Percentiles rank a stretch among this genome's conserved stretches.
Conservation (phyloP, 1,284 basidiomycete genomes). For the Butyriboletus appendiculatus region DNA sequence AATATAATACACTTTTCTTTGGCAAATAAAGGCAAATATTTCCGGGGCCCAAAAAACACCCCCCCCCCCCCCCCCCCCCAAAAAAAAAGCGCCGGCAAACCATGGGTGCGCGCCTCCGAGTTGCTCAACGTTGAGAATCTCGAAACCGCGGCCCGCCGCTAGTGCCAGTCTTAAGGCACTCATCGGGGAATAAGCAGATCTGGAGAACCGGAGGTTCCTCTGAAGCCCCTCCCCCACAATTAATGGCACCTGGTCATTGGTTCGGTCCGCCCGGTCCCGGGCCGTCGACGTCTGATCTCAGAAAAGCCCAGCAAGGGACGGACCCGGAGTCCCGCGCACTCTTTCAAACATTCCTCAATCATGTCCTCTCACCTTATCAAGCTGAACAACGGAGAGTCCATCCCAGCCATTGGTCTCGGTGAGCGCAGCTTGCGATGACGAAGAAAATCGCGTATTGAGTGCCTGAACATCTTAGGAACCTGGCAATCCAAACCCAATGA, state of each 20-base stretch:
- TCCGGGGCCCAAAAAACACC: too few species aligned
- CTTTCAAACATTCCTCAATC: neutral
- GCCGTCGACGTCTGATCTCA: slow-evolving; percentile 4
- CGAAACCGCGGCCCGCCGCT: neutral
- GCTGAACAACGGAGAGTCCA: slow-evolving; percentile 67
- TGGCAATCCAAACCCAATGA: slow-evolving; percentile 80
- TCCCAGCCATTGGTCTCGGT: slow-evolving; percentile 78
- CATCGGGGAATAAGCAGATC: neutral
- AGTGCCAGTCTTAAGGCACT: neutral
- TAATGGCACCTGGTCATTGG: slow-evolving; percentile 6
- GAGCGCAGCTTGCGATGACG: slow-evolving; percentile 9
- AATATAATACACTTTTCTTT: too few species aligned
- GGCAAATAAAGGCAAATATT: too few species aligned
- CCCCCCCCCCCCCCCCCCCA: too few species aligned
- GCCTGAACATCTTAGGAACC: slow-evolving; percentile 53
- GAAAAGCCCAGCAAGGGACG: neutral
- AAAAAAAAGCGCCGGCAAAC: neutral
- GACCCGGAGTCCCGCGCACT: neutral
- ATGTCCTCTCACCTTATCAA: slow-evolving; percentile 55
- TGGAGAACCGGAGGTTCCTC: neutral
- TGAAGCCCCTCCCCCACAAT: neutral
- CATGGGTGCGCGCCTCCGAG: too few species aligned
- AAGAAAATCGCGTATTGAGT: neutral
- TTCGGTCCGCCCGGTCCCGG: slow-evolving; percentile 20
- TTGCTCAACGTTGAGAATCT: neutral